Evolutionary conservation across 257 asterid species (phyloP).

Genomic region (Catharanthus roseus): DNA sequence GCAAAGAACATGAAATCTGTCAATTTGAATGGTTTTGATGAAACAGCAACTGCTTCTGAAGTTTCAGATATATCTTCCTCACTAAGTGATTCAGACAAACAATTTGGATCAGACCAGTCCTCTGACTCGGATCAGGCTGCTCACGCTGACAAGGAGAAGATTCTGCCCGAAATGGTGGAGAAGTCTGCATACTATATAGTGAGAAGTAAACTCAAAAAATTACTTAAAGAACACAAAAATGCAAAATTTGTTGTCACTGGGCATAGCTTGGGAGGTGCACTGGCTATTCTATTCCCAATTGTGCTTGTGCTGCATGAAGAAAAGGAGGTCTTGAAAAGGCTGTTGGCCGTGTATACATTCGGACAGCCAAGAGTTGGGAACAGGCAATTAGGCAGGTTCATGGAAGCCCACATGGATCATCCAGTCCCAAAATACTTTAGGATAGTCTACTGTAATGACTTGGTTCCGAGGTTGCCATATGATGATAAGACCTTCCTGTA

Average conservation of each 20-base stretch:
- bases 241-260: slow-evolving; percentile 82
- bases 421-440: slow-evolving; percentile 65
- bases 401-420: slow-evolving; percentile 56
- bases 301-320: slow-evolving; percentile 64
- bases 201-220: slow-evolving; percentile 42
- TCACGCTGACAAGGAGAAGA: slow-evolving; percentile 16
- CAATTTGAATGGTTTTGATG: slow-evolving; percentile 17
- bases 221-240: slow-evolving; percentile 57
- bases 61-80: slow-evolving; percentile 17
- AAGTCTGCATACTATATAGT: slow-evolving; percentile 69
- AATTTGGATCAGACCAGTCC: slow-evolving; percentile 16
- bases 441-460: slow-evolving; percentile 78
- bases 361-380: slow-evolving; percentile 93
- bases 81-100: slow-evolving; percentile 16
- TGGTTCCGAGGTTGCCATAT: slow-evolving; percentile 92
- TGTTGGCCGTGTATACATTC: slow-evolving; percentile 62
- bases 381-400: slow-evolving; percentile 47
- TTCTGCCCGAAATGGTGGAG: slow-evolving; percentile 30
- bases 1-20: slow-evolving; percentile 1
- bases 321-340: slow-evolving; percentile 47
- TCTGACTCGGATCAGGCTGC: slow-evolving; percentile 20
- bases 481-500: slow-evolving; percentile 76
- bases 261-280: slow-evolving; percentile 94
- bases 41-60: slow-evolving; percentile 11
- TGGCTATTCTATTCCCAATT: slow-evolving; percentile 76